Evolutionary conservation across 2,329 filamentous ascomycete species (phyloP).

Genomic region (Fusarium sp.): DNA sequence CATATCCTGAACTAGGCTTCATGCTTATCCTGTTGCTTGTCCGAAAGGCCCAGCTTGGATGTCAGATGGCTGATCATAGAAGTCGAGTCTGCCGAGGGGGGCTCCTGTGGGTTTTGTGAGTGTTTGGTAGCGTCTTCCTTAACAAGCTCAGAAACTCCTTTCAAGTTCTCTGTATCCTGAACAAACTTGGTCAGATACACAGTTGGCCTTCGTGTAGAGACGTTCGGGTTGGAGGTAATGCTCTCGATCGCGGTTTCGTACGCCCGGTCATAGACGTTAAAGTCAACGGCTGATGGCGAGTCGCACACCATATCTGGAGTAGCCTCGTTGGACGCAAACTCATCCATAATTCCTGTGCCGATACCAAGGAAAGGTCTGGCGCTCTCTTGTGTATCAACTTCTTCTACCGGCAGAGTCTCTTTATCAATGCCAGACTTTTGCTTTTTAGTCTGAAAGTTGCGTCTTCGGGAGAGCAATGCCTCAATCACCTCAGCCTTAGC

Average conservation of each 20-base stretch:
- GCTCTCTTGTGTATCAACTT: slow-evolving; percentile 64
- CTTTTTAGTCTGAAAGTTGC: slow-evolving; percentile 52
- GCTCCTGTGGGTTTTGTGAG: slow-evolving; percentile 12
- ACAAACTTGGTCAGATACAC: slow-evolving; percentile 64
- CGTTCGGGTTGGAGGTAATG: slow-evolving; percentile 62
- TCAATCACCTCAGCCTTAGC: slow-evolving; percentile 61
- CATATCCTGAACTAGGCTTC: not conserved
- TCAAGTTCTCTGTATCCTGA: slow-evolving; percentile 55
- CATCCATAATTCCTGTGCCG: slow-evolving; percentile 70
- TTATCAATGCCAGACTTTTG: slow-evolving; percentile 52
- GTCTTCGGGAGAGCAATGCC: slow-evolving; percentile 60
- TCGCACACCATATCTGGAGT: slow-evolving; percentile 74
- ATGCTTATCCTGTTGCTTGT: slow-evolving; percentile 8
- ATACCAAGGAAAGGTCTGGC: slow-evolving; percentile 78
- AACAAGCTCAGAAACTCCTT: slow-evolving; percentile 50
- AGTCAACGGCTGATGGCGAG: slow-evolving; percentile 84
- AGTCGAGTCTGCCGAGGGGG: slow-evolving; percentile 27
- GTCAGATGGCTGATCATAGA: slow-evolving; percentile 39
- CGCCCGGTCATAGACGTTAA: slow-evolving; percentile 88
- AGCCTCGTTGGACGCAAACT: slow-evolving; percentile 54
- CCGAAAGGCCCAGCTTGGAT: slow-evolving; percentile 38
- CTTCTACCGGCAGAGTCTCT: slow-evolving; percentile 64
- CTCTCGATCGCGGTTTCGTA: slow-evolving; percentile 82
- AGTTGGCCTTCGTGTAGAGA: slow-evolving; percentile 52
- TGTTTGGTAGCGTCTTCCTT: slow-evolving; percentile 42